These are phyloP conservation scores for Polyplosphaeria fusca DNA, from an alignment of 495 filamentous ascomycete genomes.

Conservation along the genomic window DNA sequence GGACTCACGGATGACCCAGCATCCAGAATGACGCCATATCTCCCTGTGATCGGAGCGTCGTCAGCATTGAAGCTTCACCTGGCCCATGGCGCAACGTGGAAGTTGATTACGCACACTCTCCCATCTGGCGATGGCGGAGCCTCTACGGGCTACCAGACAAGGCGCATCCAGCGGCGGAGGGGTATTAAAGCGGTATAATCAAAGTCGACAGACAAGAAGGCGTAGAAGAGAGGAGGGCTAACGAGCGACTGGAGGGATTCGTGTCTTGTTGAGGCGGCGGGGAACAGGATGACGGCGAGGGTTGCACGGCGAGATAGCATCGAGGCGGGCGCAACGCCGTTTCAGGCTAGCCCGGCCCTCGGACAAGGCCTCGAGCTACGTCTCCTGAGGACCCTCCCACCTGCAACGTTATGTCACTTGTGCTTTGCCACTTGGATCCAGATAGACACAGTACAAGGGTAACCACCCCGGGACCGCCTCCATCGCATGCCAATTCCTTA, in stretches of 20 bases:
- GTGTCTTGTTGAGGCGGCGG: constrained; percentile 1
- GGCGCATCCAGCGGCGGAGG: constrained; percentile 26
- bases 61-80: constrained; percentile 5
- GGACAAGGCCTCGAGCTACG: too few species aligned
- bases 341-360: constrained; percentile 9
- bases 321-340: too few species aligned
- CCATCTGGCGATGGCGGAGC: too few species aligned
- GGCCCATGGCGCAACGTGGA: constrained; percentile 5
- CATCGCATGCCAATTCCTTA: too few species aligned
- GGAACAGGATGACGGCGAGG: background rate
- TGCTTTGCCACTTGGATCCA: too few species aligned
- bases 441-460: too few species aligned
- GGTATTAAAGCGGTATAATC: background rate
- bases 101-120: constrained; percentile 36
- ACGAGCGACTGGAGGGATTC: constrained; percentile 21
- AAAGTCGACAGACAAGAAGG: background rate
- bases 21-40: constrained; percentile 67
- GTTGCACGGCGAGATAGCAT: constrained; percentile 4
- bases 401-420: too few species aligned
- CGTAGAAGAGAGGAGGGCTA: constrained; percentile 13
- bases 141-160: constrained; percentile 11
- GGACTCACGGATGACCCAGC: constrained; percentile 63
- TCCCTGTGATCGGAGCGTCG: constrained; percentile 39
- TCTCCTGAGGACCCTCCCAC: too few species aligned
- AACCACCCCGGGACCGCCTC: too few species aligned